phyloP scores from a whole-genome alignment of 768 basidiomycete genomes.

The Naganishia onofrii region DNA sequence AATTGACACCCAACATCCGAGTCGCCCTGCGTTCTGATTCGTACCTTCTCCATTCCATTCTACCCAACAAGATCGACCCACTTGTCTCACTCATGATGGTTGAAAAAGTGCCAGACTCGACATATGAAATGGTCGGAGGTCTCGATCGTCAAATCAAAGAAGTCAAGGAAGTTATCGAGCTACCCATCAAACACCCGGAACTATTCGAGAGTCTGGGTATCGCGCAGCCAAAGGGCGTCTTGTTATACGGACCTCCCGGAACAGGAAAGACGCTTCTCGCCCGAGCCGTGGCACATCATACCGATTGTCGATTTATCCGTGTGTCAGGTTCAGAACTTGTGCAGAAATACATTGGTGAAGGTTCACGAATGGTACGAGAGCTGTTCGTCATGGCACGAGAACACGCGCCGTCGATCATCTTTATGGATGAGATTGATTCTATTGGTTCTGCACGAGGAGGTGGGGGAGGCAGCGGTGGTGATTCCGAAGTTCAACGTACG shows the following conservation, averaged over 20 bases:
- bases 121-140: constrained; percentile 99
- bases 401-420: constrained; percentile 96
- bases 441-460: constrained; percentile 92
- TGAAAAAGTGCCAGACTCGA: constrained; percentile 97
- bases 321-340: constrained; percentile 91
- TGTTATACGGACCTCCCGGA: constrained; percentile 92
- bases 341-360: constrained; percentile 98
- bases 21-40: constrained; percentile 94
- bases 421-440: constrained; percentile 99
- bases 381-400: constrained; percentile 97
- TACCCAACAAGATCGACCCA: constrained; percentile 97
- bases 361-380: constrained; percentile 92
- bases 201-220: constrained; percentile 94
- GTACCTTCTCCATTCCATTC: constrained; percentile 92
- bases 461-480: constrained; percentile 66
- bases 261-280: constrained; percentile 95
- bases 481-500: constrained; percentile 84
- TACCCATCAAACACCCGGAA: constrained; percentile 96
- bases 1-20: constrained; percentile 80
- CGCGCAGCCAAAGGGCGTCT: constrained; percentile 92
- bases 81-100: constrained; percentile 99
- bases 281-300: constrained; percentile 93
- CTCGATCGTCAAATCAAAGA: constrained; percentile 98
- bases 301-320: constrained; percentile 95
- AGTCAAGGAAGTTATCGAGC: constrained; percentile 97